Percentiles rank a stretch among this genome's conserved stretches.
These are phyloP conservation scores for Solanum ossicruentum DNA, from an alignment of 257 asterid genomes.

Conservation along the genomic window DNA sequence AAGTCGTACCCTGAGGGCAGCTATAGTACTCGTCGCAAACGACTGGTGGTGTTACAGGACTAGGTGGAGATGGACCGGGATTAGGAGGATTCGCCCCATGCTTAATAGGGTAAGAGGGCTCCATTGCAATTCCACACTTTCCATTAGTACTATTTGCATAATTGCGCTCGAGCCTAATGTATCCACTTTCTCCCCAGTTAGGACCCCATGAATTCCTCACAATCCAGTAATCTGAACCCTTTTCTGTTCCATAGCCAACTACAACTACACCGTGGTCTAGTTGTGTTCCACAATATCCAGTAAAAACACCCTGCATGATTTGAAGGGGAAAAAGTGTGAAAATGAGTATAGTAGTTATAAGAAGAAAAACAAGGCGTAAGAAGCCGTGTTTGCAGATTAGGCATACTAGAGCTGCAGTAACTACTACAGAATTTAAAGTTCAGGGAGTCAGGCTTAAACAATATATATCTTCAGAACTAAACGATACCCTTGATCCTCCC, in stretches of 20 bases:
- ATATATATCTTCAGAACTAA: background rate
- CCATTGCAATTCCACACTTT: conserved; percentile 76
- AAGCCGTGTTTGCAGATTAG: background rate
- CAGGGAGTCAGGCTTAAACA: too few species aligned
- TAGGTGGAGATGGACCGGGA: conserved; percentile 78
- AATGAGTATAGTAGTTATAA: background rate
- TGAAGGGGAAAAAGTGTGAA: background rate
- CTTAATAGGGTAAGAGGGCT: conserved; percentile 80
- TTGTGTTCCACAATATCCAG: conserved; percentile 61
- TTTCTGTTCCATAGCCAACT: conserved; percentile 69
- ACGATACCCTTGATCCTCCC: background rate
- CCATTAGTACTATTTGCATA: conserved; percentile 36
- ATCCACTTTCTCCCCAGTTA: conserved; percentile 77
- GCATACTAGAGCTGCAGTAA: background rate
- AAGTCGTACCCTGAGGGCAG: conserved; percentile 60
- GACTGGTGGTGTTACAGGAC: conserved; percentile 55
- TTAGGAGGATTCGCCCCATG: conserved; percentile 72
- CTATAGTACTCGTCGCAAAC: conserved; percentile 58
- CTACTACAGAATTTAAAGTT: background rate
- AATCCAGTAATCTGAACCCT: conserved; percentile 64
- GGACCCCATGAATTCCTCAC: conserved; percentile 90
- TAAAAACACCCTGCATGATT: conserved; percentile 57
- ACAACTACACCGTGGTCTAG: conserved; percentile 83
- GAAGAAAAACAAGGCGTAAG: background rate
- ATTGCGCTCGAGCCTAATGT: conserved; percentile 64